A percentile compares a stretch with the other conserved stretches of the same genome.
phyloP scores from a whole-genome alignment of 2,329 filamentous ascomycete genomes.

The Aureobasidium sp. region DNA sequence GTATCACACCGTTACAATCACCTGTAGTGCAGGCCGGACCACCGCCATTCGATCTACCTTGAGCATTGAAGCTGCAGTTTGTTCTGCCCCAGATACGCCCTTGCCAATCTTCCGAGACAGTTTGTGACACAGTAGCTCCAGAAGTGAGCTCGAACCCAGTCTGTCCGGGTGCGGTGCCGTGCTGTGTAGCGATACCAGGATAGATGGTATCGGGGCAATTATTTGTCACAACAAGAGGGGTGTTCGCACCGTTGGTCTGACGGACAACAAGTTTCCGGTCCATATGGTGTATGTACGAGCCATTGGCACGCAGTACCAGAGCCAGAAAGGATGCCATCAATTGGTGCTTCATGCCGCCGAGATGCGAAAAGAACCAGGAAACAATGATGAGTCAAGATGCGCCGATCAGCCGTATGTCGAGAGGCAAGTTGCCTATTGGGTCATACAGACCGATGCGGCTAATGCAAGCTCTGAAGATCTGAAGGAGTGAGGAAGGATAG shows the following conservation, averaged over 20 bases:
- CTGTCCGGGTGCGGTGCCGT: slow-evolving; percentile 56
- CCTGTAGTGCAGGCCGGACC: slow-evolving; percentile 61
- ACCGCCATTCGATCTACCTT: slow-evolving; percentile 44
- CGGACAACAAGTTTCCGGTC: slow-evolving; percentile 19
- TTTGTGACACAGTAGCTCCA: slow-evolving; percentile 51
- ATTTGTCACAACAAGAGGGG: slow-evolving; percentile 62
- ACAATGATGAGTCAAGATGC: neutral
- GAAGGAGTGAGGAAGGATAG: neutral
- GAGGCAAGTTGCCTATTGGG: neutral
- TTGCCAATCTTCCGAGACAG: slow-evolving; percentile 66
- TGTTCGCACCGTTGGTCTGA: slow-evolving; percentile 18
- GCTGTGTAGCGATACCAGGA: slow-evolving; percentile 67
- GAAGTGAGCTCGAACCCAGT: slow-evolving; percentile 60
- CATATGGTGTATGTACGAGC: slow-evolving; percentile 23
- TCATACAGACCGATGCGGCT: neutral
- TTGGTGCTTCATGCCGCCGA: neutral
- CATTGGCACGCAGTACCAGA: slow-evolving; percentile 3
- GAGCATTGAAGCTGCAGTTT: slow-evolving; percentile 67
- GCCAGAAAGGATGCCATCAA: neutral
- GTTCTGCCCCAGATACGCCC: slow-evolving; percentile 77
- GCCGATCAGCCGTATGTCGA: neutral
- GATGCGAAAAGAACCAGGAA: neutral
- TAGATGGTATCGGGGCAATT: slow-evolving; percentile 63
- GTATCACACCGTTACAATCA: slow-evolving; percentile 63
- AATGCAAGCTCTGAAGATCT: neutral